These are phyloP conservation scores for Aspergillus baeticus DNA, from an alignment of 495 filamentous ascomycete species.

Conservation along the genomic window DNA sequence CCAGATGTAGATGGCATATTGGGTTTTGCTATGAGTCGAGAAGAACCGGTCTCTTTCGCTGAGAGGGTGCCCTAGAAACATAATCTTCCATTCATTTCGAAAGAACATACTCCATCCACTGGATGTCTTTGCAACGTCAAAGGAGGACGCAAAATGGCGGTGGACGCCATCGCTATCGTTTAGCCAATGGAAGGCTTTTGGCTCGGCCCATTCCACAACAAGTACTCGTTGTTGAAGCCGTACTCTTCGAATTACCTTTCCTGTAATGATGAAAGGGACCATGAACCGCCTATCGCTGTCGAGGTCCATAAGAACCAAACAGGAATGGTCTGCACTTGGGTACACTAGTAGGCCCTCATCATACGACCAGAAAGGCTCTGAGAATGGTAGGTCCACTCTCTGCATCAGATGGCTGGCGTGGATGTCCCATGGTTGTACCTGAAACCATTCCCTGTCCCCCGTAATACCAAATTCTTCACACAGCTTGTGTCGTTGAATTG, in stretches of 20 bases:
- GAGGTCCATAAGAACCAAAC: conserved; percentile 56
- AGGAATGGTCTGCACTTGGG: conserved; percentile 38
- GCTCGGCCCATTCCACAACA: conserved; percentile 67
- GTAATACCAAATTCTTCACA: conserved; percentile 35
- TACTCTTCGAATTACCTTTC: conserved; percentile 57
- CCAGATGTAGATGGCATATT: conserved; percentile 69
- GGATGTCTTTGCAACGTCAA: conserved; percentile 41
- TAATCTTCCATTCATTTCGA: conserved; percentile 70
- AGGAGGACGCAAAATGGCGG: conserved; percentile 65
- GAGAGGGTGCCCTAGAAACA: conserved; percentile 60
- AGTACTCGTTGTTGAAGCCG: conserved; percentile 56
- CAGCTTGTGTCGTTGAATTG: conserved; percentile 45
- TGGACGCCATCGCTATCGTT: conserved; percentile 58
- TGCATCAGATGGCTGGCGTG: conserved; percentile 44
- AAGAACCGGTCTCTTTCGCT: conserved; percentile 62
- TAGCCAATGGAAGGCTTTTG: conserved; percentile 54
- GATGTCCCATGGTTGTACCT: conserved; percentile 56
- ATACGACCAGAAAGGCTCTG: conserved; percentile 59
- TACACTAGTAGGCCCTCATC: conserved; percentile 61
- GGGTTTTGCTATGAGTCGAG: conserved; percentile 58
- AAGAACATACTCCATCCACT: conserved; percentile 48
- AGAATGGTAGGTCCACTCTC: conserved; percentile 48
- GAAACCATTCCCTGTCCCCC: conserved; percentile 42
- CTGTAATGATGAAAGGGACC: conserved; percentile 55
- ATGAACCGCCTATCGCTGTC: conserved; percentile 39